Conservation (phyloP, 805 yeast species). For the Wickerhamomyces silvicola region DNA sequence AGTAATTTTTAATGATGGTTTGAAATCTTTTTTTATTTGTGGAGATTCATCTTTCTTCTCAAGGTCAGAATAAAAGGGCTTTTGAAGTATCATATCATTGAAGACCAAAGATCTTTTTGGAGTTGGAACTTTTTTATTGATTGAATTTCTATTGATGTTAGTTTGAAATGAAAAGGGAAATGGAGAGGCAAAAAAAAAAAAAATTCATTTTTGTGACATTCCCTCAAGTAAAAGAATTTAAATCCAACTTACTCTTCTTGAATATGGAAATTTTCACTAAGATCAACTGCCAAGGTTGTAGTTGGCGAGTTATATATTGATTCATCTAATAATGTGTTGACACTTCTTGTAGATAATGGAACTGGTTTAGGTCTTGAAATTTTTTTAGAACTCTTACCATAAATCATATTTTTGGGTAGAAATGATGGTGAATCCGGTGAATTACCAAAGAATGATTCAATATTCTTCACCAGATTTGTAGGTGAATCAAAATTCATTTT, state of each 20-base stretch:
- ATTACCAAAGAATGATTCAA: slow-evolving; percentile 16
- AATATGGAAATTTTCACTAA: slow-evolving; percentile 32
- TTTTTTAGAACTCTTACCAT: slow-evolving; percentile 7
- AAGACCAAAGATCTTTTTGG: slow-evolving; percentile 14
- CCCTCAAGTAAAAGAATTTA: slow-evolving; percentile 1
- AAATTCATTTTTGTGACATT: slow-evolving; percentile 8
- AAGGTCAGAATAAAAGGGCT: neutral
- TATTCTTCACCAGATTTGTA: slow-evolving; percentile 15
- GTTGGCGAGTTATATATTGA: slow-evolving; percentile 36
- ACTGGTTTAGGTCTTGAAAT: slow-evolving; percentile 3
- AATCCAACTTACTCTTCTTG: slow-evolving; percentile 14
- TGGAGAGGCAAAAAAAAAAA: too few species aligned
- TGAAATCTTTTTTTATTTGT: neutral
- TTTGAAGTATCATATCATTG: slow-evolving; percentile 1
- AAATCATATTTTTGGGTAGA: slow-evolving; percentile 8
- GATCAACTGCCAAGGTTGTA: slow-evolving; percentile 31
- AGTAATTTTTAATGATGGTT: too few species aligned
- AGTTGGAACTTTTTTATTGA: slow-evolving; percentile 7
- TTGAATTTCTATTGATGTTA: slow-evolving; percentile 5
- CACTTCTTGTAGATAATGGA: slow-evolving; percentile 10
- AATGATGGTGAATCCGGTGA: slow-evolving; percentile 24
- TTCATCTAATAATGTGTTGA: slow-evolving; percentile 24
- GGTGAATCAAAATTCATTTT: slow-evolving; percentile 20
- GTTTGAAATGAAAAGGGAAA: too few species aligned
- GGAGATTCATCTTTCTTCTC: neutral